Base-by-base conservation (phyloP, 192 early-diverging fungal genomes). In the Coemansia sp. region DNA sequence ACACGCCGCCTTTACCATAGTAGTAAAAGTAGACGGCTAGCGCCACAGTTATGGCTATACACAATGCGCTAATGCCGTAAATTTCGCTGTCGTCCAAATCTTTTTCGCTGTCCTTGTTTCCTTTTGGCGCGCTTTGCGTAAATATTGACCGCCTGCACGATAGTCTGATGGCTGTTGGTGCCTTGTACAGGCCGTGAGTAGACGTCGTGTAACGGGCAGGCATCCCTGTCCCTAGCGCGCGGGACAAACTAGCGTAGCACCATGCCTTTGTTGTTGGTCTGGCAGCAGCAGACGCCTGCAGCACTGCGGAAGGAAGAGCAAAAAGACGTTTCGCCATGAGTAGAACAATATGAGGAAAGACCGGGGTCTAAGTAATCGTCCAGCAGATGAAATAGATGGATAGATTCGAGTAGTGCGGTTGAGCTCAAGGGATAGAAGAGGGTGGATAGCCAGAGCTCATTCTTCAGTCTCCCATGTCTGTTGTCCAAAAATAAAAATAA, bases 1-100 rank as follows among this genome's bases (percentile, higher is more conserved):
- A 83, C 53, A 65, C 38, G 42, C 61, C 65, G 13, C 72, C 72
- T 0, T 71, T 65, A 1, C 75, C 76, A 67, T 71, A 77, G 58
- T 66, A 71, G 61, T 63, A 73, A 46, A 44, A 60, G 64, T 75
- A 81, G 22, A 63, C 70, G 5, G 68, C 53, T 56, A 73, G 67
- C 16, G 67, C 79, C 44, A 75, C 17, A 2, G 67, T 66, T 14
- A 50, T 37, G 9, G 48, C 38, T 1, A 51, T 64, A 16, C 70
- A 13, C 14, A 65, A 64, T 4, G 45, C 54, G 7, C 56, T 48
- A 8, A 67, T 20, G 5, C 61, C 64, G 2, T 53, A 14, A 7
- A 67, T 22, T 22, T 25, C 1, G 25, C 25, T 25, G 25, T 25
- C 2, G 25, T 25, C 25, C 25, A 25, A 25, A 25, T 25, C 25